These are phyloP conservation scores for Tetrapyrgos nigripes DNA, from an alignment of 1,284 basidiomycete species.

Conservation along the genomic window DNA sequence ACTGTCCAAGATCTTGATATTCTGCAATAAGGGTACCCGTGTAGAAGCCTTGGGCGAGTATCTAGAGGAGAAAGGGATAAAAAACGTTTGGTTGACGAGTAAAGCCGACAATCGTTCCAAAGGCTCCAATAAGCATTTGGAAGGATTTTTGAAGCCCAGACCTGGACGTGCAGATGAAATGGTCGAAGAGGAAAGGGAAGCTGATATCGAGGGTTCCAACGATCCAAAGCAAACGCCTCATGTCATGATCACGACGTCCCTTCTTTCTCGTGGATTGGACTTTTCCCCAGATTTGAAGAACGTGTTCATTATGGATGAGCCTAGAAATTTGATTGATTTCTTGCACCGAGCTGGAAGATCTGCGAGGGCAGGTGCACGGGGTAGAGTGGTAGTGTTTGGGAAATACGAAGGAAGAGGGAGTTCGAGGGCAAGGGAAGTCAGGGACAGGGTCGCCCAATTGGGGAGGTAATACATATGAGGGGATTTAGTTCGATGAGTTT, in stretches of 20 bases:
- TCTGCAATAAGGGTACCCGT: slow-evolving; percentile 78
- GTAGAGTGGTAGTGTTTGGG: slow-evolving; percentile 75
- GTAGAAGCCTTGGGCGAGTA: slow-evolving; percentile 65
- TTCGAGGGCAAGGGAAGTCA: slow-evolving; percentile 53
- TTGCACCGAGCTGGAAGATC: slow-evolving; percentile 88
- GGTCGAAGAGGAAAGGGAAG: slow-evolving; percentile 1
- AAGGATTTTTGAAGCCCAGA: slow-evolving; percentile 66
- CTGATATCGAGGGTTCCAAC: background rate
- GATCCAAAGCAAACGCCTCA: slow-evolving; percentile 50
- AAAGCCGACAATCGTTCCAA: slow-evolving; percentile 58
- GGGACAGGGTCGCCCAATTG: slow-evolving; percentile 52
- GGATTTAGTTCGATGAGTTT: background rate
- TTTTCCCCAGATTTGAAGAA: slow-evolving; percentile 79
- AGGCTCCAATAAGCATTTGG: slow-evolving; percentile 78
- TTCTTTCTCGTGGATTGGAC: slow-evolving; percentile 91
- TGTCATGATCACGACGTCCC: slow-evolving; percentile 87
- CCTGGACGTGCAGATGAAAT: slow-evolving; percentile 23
- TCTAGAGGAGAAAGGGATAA: slow-evolving; percentile 66
- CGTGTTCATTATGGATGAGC: slow-evolving; percentile 86
- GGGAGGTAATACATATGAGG: slow-evolving; percentile 4
- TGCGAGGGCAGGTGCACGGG: slow-evolving; percentile 70
- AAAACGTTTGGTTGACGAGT: slow-evolving; percentile 64
- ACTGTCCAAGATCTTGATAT: slow-evolving; percentile 74
- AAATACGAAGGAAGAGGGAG: slow-evolving; percentile 66
- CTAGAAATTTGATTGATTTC: slow-evolving; percentile 88